Base-by-base conservation (phyloP, 768 basidiomycete genomes). In the Epithele typhae region DNA sequence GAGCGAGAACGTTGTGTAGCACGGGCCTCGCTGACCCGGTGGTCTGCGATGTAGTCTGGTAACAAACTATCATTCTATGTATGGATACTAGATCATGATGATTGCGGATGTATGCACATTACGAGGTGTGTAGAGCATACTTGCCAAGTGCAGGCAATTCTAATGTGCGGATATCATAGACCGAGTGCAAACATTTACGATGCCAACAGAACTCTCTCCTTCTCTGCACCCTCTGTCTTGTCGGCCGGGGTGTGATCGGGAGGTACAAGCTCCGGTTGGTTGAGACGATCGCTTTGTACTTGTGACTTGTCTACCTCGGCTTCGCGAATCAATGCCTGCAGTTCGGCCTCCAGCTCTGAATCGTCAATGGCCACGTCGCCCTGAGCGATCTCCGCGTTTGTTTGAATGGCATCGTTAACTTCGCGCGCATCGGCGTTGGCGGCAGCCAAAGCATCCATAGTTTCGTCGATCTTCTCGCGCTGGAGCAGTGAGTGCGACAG, bases 401-500 rank as follows among this genome's bases (percentile, higher is more conserved):
- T 63, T 48, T 74, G 73, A 38, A 97, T 80, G 3, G 83, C 80
- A 24, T 87, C 78, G 54, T 95, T 87, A 14, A 96, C 72, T 56
- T 96, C 93, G 32, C 73, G 73, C 35, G 91, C 89, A 58, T 92
- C 83, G 1, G 83, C 78, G 52, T 89, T 84, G 2, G 86, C 87
- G 51, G 87, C 85, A 0, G 88, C 84, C 55, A 98, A 74, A 8
- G 83, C 85, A 21, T 93, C 89, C 79, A 95, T 84, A 3, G 92
- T 95, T 55, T 79, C 75, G 46, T 95, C 88, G 38, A 98, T 79
- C 40, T 74, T 76, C 14, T 83, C 83, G n/a, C 80, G 76, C 51
- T 84, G 81, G 11, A 98, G 70, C 0, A 81, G 81, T 0, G 93
- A 92, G 55, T 95, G 82, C 7, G 84, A 70, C 2, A 97, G 77